Evolutionary conservation across 176 grass and related monocot species (phyloP), one percentile per base, ranked within the genome.

Genomic region (Zoysia japonica): DNA sequence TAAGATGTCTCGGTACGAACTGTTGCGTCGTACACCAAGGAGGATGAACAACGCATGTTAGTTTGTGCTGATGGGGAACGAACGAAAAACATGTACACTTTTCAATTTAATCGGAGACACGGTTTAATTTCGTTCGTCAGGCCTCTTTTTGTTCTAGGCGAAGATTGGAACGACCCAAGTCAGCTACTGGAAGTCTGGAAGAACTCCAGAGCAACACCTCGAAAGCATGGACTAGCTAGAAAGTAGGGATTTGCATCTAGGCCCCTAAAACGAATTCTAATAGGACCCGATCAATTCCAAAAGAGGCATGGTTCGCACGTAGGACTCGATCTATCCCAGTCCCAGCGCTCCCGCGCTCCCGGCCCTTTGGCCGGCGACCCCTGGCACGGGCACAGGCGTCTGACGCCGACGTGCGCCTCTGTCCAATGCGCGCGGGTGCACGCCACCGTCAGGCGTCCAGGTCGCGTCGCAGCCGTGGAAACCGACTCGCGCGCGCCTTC

Each of bases 251-350:
- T 78, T 17, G 2, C 20, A 38, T 12, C 3, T 67, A 20, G 1
- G 10, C 35, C 61, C 61, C 61, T 64, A 2, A 4, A 7, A 64
- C 20, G 40, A 65, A 65, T 6, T 15, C 1, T 5, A 28, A 28
- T 28, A 28, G 28, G 28, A 28, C 28, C 13, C 13, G 55, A 19
- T 7, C 36, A 46, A 70, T 71, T 78, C 61, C 75, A 66, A 78
- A 78, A 87, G 68, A 67, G 68, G 85, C 54, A 74, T 48, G 78
- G 78, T 48, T 82, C 56, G 15, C 72, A 82, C 85, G 71, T 43
- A 78, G 62, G 47, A 67, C 51, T 12, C 12, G 28, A 2, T 11
- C 37, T 28, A 28, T 28, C 28, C 28, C 55, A 46, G 65, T 40
- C 62, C 62, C 1, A 28, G 35, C 61, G 35, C 20, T 0, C 8